A percentile compares a stretch with the other conserved stretches of the same genome.
Conservation (phyloP, 352 stramenopile species). For the Pythium phragmiticola region DNA sequence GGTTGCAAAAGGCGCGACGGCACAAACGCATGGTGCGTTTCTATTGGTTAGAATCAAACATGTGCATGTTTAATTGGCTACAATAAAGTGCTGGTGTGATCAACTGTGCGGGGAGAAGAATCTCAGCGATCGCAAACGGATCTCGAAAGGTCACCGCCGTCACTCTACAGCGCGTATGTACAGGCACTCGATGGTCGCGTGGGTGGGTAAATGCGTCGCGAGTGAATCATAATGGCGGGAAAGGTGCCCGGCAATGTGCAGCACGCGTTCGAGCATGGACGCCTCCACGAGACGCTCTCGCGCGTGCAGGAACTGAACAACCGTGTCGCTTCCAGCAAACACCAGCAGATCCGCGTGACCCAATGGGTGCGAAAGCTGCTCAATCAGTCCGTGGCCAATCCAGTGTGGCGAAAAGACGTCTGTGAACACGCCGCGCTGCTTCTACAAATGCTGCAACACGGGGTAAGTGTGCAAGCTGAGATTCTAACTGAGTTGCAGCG, state of each 20-base stretch:
- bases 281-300: constrained; percentile 35
- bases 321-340: constrained; percentile 28
- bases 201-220: background rate
- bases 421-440: constrained; percentile 41
- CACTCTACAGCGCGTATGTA: background rate
- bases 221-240: background rate
- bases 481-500: too few species aligned
- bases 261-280: constrained; percentile 26
- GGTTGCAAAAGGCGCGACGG: background rate
- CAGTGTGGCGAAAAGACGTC: constrained; percentile 60
- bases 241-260: background rate
- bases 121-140: constrained; percentile 8
- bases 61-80: background rate
- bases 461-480: constrained; percentile 25
- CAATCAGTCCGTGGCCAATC: constrained; percentile 50
- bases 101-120: background rate
- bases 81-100: background rate
- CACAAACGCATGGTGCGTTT: background rate
- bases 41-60: constrained; percentile 5
- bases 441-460: constrained; percentile 51
- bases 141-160: constrained; percentile 12
- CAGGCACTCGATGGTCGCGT: background rate
- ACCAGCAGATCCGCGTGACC: constrained; percentile 58
- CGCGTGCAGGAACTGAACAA: constrained; percentile 44
- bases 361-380: constrained; percentile 62